Evolutionary conservation across 257 asterid genomes (phyloP), one percentile per base, ranked within the genome.

Genomic region (Ajuga chamaepitys): DNA sequence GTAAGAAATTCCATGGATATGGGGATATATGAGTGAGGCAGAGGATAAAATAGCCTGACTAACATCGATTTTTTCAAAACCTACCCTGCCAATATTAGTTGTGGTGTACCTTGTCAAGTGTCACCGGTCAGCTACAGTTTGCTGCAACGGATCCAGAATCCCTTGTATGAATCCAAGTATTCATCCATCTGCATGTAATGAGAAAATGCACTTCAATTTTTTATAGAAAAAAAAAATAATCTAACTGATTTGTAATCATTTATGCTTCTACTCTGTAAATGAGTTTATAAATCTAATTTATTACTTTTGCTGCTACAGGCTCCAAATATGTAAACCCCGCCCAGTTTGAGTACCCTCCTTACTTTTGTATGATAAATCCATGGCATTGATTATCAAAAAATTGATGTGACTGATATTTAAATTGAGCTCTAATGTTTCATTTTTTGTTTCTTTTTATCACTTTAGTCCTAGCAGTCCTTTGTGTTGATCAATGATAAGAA

Each of bases 301-400:
- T 76, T 81, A 92, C 95, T 82, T 83, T 70, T 64, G 96, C 96
- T 68, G 86, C 95, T 20, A 92, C 98, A 46, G 89, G 98, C 70
- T 92, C 97, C 85, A 62, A 92, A 92, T 64, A 92, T 35, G 81
- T 82, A 92, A 24, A 71, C 0, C 14, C 98, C 98, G 1, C 98
- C 98, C 0, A 96, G 97, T 81, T 75, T 85, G 52, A 92, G 97
- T 73, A 92, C 98, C 83, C 98, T 82, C 74, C 59, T 84, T 60
- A 92, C 78, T 81, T 92, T 97, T 92, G 78, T 16, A 74, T 1
- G 34, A 44, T 13, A 59, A 8, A 54, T 66, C 5, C 11, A 42
- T 17, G 32, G 58, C 50, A 7, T 42, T 21, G 3, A 13, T 14
- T 32, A 37, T 30, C 4, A 30, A 30, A 30, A 30, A 8, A 4